phyloP scores from a whole-genome alignment of 352 stramenopile genomes.

The Phytophthora lateralis region DNA sequence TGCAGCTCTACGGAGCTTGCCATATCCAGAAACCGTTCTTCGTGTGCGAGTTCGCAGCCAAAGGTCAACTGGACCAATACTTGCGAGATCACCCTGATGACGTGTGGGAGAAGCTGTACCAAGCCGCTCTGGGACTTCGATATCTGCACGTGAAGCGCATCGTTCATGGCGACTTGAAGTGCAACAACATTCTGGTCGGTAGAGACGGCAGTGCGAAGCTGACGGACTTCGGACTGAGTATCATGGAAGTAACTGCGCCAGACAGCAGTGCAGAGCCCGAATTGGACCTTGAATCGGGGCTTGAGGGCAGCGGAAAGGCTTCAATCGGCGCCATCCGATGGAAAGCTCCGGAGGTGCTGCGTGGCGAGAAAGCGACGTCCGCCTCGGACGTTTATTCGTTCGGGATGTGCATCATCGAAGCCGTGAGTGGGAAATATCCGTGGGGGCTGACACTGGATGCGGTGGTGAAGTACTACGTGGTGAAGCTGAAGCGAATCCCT shows the following conservation, averaged over 20 bases:
- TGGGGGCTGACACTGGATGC: constrained; percentile 12
- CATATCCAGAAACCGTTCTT: constrained; percentile 14
- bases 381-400: constrained; percentile 39
- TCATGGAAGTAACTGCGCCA: background rate
- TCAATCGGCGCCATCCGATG: constrained; percentile 10
- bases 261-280: constrained; percentile 1
- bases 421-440: constrained; percentile 16
- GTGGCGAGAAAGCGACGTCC: constrained; percentile 3
- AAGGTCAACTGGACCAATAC: constrained; percentile 15
- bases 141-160: constrained; percentile 52
- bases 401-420: constrained; percentile 22
- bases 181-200: constrained; percentile 23
- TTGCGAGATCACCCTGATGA: constrained; percentile 2
- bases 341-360: constrained; percentile 23
- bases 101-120: constrained; percentile 23
- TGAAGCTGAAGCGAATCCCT: constrained; percentile 12
- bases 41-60: constrained; percentile 16
- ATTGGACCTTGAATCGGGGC: background rate
- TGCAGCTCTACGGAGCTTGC: constrained; percentile 12
- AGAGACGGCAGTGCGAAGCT: constrained; percentile 18
- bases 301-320: background rate
- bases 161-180: constrained; percentile 79
- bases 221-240: constrained; percentile 27
- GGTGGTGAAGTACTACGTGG: constrained; percentile 6
- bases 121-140: constrained; percentile 46